Evolutionary conservation across 257 asterid species (phyloP), one percentile per base, ranked within the genome.

Genomic region (Dorcoceras hygrometricum): DNA sequence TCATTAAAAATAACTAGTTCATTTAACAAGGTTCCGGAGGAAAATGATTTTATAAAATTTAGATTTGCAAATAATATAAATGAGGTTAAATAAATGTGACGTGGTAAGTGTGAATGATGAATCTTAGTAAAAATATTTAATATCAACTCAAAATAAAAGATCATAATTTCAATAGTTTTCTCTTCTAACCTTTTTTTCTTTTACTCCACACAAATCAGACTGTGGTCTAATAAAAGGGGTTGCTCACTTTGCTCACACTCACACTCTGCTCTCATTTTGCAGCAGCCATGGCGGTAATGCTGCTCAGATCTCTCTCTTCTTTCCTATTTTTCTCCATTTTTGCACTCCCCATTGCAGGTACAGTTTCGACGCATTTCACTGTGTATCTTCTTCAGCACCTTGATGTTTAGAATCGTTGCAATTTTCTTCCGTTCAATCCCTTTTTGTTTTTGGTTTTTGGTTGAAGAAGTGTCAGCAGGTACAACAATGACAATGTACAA

Each of bases 401-500:
- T 62, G 22, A 18, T 46, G 54, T 14, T 46, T 20, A 46, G 8
- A 46, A 46, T 46, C 5, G 18, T 14, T 46, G 54, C 28, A 18
- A 23, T 43, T n/a, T n/a, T 62, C 1, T 31, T 6, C 61, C 25
- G 32, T 12, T 18, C 19, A 7, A 26, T 10, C 0, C 5, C 0
- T 24, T 22, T 4, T 8, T 31, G 8, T 12, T 7, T 28, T 34
- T 60, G 51, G 29, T 60, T 9, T 48, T 14, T 39, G 51, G 59
- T 62, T 60, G 80, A 63, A 36, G 83, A 66, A 70, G 84, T 73
- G 0, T 69, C 87, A 24, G 89, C 87, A 22, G 89, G 75, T 7
- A 81, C 89, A 48, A 86, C 88, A 65, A 88, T 88, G 90, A 91
- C 87, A 57, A 14, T 91, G 73, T 66, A 63, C 78, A 91, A 91